phyloP scores from a whole-genome alignment of 2,329 filamentous ascomycete genomes.

The Apiospora arundinis region DNA sequence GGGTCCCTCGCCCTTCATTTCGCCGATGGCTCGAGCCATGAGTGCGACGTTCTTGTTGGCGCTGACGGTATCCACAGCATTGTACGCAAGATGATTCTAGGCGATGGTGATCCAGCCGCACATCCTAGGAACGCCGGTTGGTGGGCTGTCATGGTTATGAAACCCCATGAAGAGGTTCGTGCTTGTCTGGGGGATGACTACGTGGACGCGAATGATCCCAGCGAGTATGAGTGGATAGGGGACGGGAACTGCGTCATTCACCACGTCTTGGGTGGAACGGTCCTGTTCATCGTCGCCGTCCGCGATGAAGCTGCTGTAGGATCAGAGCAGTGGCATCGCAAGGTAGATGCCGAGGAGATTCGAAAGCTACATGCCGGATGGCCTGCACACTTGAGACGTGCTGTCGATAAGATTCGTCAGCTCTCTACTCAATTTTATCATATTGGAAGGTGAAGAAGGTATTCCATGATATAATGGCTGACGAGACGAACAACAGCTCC shows the following conservation, averaged over 20 bases:
- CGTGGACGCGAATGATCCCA: not conserved
- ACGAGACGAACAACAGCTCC: not conserved
- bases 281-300: not conserved
- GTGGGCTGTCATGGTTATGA: not conserved
- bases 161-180: not conserved
- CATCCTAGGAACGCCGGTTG: not conserved
- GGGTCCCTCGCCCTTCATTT: not conserved
- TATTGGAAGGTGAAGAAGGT: not conserved
- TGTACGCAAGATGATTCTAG: not conserved
- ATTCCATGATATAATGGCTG: not conserved
- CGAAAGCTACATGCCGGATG: not conserved
- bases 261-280: not conserved
- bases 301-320: not conserved
- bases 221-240: not conserved
- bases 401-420: not conserved
- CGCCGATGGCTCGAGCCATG: not conserved
- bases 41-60: slow-evolving; percentile 26
- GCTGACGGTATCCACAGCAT: slow-evolving; percentile 26
- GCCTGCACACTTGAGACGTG: not conserved
- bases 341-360: not conserved
- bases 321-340: not conserved
- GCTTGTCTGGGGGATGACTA: not conserved
- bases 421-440: not conserved
- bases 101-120: not conserved
- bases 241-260: not conserved